These are phyloP conservation scores for Ecytonucleospora hepatopenaei DNA, from an alignment of 371 early-diverging fungal genomes.

Conservation along the genomic window DNA sequence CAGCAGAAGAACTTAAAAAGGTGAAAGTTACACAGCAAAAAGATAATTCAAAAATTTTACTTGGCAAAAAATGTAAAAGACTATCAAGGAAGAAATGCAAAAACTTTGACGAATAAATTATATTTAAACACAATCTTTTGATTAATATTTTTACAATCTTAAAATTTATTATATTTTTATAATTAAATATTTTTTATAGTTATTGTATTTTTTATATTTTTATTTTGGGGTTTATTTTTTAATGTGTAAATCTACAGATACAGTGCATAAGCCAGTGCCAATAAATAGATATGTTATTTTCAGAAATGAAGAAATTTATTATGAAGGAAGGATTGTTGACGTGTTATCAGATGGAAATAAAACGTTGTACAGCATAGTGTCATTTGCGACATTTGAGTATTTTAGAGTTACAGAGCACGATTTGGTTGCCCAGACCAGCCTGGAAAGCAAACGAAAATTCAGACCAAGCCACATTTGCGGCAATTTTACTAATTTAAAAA, in stretches of 20 bases:
- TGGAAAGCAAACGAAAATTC: constrained; percentile 1
- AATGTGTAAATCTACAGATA: background rate
- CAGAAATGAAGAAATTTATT: background rate
- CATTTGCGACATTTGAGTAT: background rate
- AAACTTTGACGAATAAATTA: constrained; percentile 1
- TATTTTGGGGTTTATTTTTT: background rate
- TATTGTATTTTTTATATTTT: background rate
- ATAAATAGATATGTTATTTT: constrained; percentile 14
- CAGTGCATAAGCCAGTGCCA: background rate
- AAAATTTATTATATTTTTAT: constrained; percentile 57
- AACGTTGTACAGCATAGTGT: background rate
- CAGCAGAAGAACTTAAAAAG: background rate
- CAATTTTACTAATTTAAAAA: too few species aligned
- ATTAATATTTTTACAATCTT: constrained; percentile 56
- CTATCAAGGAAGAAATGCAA: background rate
- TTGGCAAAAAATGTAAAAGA: background rate
- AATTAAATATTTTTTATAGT: constrained; percentile 34
- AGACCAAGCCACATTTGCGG: background rate
- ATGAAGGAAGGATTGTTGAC: constrained; percentile 13
- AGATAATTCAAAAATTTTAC: background rate
- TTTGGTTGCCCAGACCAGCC: background rate
- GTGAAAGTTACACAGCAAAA: background rate
- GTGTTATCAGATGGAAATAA: background rate
- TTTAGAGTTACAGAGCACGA: background rate
- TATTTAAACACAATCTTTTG: constrained; percentile 55